Base-by-base conservation (phyloP, 2,329 filamentous ascomycete genomes). In the Arthrobotrys musiformis region DNA sequence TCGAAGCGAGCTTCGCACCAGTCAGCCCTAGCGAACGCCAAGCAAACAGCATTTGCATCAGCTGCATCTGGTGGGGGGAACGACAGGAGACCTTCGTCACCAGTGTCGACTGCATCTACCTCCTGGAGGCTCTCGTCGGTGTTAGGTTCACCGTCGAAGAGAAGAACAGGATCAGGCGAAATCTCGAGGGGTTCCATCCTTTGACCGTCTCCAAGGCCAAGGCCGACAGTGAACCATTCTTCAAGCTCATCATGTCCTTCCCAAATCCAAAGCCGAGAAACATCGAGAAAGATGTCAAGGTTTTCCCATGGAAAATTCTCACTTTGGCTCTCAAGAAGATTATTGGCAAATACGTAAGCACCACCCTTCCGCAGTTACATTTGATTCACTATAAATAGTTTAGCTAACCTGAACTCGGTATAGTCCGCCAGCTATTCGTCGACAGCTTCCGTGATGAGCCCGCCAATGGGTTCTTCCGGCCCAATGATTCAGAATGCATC, bases 241-340 rank as follows among this genome's bases (percentile, higher is more conserved):
- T 98, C 89, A 97, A 97, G 85, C 88, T 97, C 81, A 98, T 99
- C 85, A 99, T 99, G 95, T 93, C 90, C 0, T 98, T 98, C 82
- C 93, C 93, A 11, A 92, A 91, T 77, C 95, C 95, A 1, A 98
- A 98, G 84, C 95, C 95, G 17, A 89, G 95, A 79, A 97, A 98
- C 82, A 99, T 99, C 79, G 95, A 98, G 86, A 99, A 99, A 85
- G 94, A 98, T 82, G 94, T 99, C 82, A 99, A 99, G 85, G 95
- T 98, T 11, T 99, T 98, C 82, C 91, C 93, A 3, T 99, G 95
- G 95, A 95, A 93, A 84, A 93, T 95, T 76, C 87, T 99, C 50
- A 89, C 89, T 58, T 88, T 90, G 76, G 94, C 95, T 0, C 87
- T 99, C 79, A 97, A 96, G 88, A 99, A 99, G 86, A 98, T 99